Percentiles rank a stretch among this genome's conserved stretches.
Conservation (phyloP, 805 yeast species). For the Tetrapisispora taiwanensis region DNA sequence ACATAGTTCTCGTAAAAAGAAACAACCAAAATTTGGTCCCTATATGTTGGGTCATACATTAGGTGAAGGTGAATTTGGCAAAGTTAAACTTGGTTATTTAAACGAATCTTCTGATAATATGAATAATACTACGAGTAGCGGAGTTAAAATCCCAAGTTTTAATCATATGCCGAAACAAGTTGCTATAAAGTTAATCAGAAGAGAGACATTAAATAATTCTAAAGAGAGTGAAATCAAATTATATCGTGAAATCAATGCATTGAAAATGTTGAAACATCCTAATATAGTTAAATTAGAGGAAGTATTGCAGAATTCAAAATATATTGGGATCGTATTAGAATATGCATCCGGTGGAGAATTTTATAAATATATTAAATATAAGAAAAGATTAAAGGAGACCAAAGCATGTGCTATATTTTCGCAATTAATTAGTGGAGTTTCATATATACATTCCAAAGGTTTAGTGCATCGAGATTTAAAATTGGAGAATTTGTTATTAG, state of each 20-base stretch:
- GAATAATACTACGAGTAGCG: conserved; percentile 5
- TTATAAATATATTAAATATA: conserved; percentile 81
- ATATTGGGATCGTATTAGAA: conserved; percentile 91
- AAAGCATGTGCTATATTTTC: conserved; percentile 84
- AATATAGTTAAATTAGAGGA: conserved; percentile 88
- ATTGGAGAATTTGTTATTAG: conserved; percentile 78
- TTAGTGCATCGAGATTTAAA: conserved; percentile 84
- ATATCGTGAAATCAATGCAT: conserved; percentile 85
- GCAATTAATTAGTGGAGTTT: conserved; percentile 88
- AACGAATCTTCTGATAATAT: conserved; percentile 35
- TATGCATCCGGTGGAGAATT: conserved; percentile 97
- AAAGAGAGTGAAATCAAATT: conserved; percentile 80
- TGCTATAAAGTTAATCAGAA: conserved; percentile 83
- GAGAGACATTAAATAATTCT: conserved; percentile 68
- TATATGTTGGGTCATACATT: conserved; percentile 84
- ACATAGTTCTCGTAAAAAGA: conserved; percentile 26
- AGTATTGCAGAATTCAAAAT: conserved; percentile 86
- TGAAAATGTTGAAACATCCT: conserved; percentile 81
- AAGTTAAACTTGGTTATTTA: conserved; percentile 96
- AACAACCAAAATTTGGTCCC: conserved; percentile 79
- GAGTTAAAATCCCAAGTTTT: neutral
- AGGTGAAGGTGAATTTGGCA: conserved; percentile 98
- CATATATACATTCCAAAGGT: conserved; percentile 87
- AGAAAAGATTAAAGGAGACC: conserved; percentile 76
- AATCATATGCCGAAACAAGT: conserved; percentile 54